A percentile compares a stretch with the other conserved stretches of the same genome.
Evolutionary conservation across 768 basidiomycete species (phyloP).

Genomic region (Hysterangium stoloniferum): DNA sequence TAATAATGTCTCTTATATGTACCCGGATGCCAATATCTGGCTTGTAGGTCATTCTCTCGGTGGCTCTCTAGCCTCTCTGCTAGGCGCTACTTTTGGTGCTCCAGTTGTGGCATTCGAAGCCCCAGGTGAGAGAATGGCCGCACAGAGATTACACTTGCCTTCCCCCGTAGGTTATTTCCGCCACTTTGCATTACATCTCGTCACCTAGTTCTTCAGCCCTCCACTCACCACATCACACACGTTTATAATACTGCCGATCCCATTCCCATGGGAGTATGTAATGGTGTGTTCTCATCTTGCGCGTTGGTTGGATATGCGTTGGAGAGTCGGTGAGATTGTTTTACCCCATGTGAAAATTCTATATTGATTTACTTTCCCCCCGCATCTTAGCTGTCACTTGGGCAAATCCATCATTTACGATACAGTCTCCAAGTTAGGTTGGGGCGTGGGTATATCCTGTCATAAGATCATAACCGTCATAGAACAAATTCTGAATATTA

Average conservation of each 20-base stretch:
- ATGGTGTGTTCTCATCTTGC: constrained; percentile 73
- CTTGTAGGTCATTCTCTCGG: constrained; percentile 46
- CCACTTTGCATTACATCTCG: neutral
- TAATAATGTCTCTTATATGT: constrained; percentile 90
- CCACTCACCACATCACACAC: constrained; percentile 76
- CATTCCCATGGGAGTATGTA: constrained; percentile 86
- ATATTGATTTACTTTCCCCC: constrained; percentile 13
- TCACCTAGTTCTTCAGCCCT: constrained; percentile 41
- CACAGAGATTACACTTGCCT: constrained; percentile 76
- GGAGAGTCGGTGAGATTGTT: constrained; percentile 54
- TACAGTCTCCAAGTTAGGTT: constrained; percentile 78
- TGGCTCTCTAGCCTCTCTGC: constrained; percentile 68
- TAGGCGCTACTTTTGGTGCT: constrained; percentile 85
- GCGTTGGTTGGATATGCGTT: constrained; percentile 85
- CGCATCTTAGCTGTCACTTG: constrained; percentile 64
- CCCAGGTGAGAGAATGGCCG: constrained; percentile 79
- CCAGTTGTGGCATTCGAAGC: constrained; percentile 87
- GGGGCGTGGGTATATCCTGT: constrained; percentile 75
- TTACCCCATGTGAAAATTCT: constrained; percentile 27
- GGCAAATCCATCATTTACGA: constrained; percentile 87
- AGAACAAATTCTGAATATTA: constrained; percentile 56
- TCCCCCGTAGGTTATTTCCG: constrained; percentile 49
- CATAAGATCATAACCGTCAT: constrained; percentile 78
- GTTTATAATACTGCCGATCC: constrained; percentile 94
- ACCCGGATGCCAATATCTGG: constrained; percentile 88